Conservation (phyloP, 768 basidiomycete genomes). For the Amanita phalloides region DNA sequence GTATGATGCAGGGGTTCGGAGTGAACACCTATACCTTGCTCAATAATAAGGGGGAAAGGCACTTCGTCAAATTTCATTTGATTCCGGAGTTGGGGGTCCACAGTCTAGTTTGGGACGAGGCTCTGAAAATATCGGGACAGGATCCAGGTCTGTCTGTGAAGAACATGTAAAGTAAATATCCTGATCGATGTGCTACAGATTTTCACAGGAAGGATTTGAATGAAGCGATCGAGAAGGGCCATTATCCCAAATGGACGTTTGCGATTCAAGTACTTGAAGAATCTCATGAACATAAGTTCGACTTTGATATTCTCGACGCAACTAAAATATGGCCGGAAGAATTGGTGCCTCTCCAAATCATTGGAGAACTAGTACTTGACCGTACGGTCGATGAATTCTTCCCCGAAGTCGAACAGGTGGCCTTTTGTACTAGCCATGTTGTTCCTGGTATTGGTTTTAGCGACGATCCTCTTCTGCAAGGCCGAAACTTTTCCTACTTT, state of each 20-base stretch:
- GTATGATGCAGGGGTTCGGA: slow-evolving; percentile 87
- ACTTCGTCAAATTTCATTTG: slow-evolving; percentile 88
- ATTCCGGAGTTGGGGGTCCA: slow-evolving; percentile 76
- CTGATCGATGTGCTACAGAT: slow-evolving; percentile 26
- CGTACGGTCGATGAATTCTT: slow-evolving; percentile 68
- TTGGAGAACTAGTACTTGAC: slow-evolving; percentile 67
- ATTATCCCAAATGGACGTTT: slow-evolving; percentile 69
- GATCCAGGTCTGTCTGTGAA: slow-evolving; percentile 48
- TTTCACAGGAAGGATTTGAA: slow-evolving; percentile 82
- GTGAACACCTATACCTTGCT: slow-evolving; percentile 79
- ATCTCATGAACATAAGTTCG: slow-evolving; percentile 67
- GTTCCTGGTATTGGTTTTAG: slow-evolving; percentile 64
- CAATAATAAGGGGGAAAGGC: slow-evolving; percentile 52
- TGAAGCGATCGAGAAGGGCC: slow-evolving; percentile 69
- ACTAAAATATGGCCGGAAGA: slow-evolving; percentile 86
- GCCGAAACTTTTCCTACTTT: slow-evolving; percentile 79
- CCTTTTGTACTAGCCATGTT: slow-evolving; percentile 72
- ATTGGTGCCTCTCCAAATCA: slow-evolving; percentile 61
- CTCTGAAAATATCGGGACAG: slow-evolving; percentile 70
- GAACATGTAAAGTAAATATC: neutral
- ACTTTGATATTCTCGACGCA: slow-evolving; percentile 81
- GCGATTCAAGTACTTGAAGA: slow-evolving; percentile 67
- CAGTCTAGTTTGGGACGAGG: slow-evolving; percentile 83
- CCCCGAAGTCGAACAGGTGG: slow-evolving; percentile 81
- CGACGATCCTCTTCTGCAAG: slow-evolving; percentile 74